Conservation (phyloP, 2,329 filamentous ascomycete genomes). For the Colletotrichum viniferum region DNA sequence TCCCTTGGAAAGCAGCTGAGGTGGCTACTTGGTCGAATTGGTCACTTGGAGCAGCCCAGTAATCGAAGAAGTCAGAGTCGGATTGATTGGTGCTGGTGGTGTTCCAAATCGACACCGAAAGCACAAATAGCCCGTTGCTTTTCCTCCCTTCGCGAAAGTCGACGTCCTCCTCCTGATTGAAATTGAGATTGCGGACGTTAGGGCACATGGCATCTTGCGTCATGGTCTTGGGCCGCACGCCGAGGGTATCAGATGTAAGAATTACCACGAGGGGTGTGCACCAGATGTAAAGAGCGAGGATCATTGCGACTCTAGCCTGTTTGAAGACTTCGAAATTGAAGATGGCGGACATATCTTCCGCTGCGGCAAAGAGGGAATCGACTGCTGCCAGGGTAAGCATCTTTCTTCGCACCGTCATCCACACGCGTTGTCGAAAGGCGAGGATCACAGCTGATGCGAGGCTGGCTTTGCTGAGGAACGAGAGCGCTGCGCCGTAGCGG, state of each 20-base stretch:
- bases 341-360: conserved; percentile 33
- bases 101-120: conserved; percentile 36
- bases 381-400: conserved; percentile 24
- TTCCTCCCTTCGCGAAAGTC: conserved; percentile 35
- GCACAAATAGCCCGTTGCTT: conserved; percentile 29
- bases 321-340: conserved; percentile 33
- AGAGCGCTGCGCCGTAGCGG: conserved; percentile 38
- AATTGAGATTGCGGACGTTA: conserved; percentile 23
- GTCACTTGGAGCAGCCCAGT: conserved; percentile 30
- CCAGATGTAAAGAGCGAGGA: conserved; percentile 40
- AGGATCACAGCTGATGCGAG: conserved; percentile 36
- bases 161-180: conserved; percentile 16
- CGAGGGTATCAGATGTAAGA: conserved; percentile 40
- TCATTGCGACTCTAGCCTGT: conserved; percentile 35
- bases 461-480: conserved; percentile 39
- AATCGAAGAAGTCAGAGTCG: conserved; percentile 30
- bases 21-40: conserved; percentile 31
- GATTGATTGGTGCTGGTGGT: conserved; percentile 16
- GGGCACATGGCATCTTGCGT: conserved; percentile 31
- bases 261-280: conserved; percentile 41
- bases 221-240: conserved; percentile 29
- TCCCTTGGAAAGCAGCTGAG: conserved; percentile 28
- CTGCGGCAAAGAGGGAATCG: conserved; percentile 36
- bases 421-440: conserved; percentile 26
- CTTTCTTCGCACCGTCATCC: conserved; percentile 26